These are phyloP conservation scores for Russula abietina DNA, from an alignment of 768 basidiomycete species.

Conservation along the genomic window DNA sequence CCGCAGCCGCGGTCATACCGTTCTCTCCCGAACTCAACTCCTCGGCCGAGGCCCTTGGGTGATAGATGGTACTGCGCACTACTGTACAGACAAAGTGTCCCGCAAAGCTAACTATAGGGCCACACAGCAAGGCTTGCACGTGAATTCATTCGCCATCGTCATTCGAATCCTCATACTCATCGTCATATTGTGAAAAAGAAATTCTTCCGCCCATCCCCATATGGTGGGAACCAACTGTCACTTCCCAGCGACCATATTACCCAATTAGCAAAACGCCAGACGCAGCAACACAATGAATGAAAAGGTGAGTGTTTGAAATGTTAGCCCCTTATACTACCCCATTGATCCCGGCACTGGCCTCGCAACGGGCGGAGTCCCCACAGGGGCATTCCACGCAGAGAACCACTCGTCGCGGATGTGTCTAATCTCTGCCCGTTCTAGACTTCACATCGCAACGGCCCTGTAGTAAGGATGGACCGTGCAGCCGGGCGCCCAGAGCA, in stretches of 20 bases:
- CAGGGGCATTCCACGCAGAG: constrained; percentile 43
- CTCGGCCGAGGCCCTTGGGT: neutral
- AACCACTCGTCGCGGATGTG: constrained; percentile 35
- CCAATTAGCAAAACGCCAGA: no score
- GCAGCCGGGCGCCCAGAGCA: constrained; percentile 18
- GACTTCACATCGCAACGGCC: constrained; percentile 1
- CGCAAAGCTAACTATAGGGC: no score
- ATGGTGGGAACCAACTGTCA: neutral
- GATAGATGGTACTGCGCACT: no score
- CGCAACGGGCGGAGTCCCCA: constrained; percentile 78
- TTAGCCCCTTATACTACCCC: constrained; percentile 83
- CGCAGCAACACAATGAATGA: neutral
- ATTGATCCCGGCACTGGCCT: constrained; percentile 61
- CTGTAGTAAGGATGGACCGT: constrained; percentile 20
- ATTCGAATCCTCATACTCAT: neutral
- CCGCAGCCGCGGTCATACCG: no score
- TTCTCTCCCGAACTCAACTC: neutral
- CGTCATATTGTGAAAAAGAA: neutral
- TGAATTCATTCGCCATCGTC: neutral
- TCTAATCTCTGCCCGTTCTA: constrained; percentile 36
- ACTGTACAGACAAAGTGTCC: no score
- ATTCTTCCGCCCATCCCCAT: neutral
- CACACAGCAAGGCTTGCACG: neutral
- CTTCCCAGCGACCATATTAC: no score
- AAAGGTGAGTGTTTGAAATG: constrained; percentile 33